Percentiles rank a stretch among this genome's conserved stretches.
phyloP scores from a whole-genome alignment of 1,284 basidiomycete species.

The Austroboletus niveus region DNA sequence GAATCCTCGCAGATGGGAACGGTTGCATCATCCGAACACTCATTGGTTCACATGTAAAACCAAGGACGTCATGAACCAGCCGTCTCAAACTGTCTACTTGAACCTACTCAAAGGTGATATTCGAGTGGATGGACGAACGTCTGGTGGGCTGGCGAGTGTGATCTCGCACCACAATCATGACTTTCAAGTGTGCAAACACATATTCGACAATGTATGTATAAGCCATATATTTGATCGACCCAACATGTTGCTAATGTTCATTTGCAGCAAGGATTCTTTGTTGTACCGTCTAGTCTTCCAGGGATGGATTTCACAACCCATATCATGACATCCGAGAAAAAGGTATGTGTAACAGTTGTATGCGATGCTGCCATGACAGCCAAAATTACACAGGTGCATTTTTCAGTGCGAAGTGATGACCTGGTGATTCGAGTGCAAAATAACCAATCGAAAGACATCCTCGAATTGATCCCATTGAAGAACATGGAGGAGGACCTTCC shows the following conservation, averaged over 20 bases:
- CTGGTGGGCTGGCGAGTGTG: constrained; percentile 36
- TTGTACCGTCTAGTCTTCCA: constrained; percentile 33
- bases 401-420: constrained; percentile 19
- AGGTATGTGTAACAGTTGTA: constrained; percentile 11
- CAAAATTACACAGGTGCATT: constrained; percentile 26
- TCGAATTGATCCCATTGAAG: constrained; percentile 38
- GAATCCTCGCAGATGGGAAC: not conserved
- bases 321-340: constrained; percentile 11
- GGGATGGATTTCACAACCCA: constrained; percentile 38
- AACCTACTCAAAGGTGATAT: constrained; percentile 1
- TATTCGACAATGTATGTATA: constrained; percentile 29
- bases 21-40: not conserved
- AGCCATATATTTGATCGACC: not conserved
- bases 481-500: constrained; percentile 40
- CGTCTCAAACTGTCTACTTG: not conserved
- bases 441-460: constrained; percentile 1
- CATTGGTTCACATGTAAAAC: constrained; percentile 4
- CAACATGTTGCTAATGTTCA: not conserved
- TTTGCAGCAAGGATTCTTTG: constrained; percentile 33
- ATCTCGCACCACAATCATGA: constrained; percentile 14
- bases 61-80: accelerated
- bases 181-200: constrained; percentile 19
- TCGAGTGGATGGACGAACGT: constrained; percentile 32
- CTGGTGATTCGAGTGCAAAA: constrained; percentile 15
- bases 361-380: not conserved